Evolutionary conservation across 345 rosid species (phyloP).

Genomic region (Populus nigra): DNA sequence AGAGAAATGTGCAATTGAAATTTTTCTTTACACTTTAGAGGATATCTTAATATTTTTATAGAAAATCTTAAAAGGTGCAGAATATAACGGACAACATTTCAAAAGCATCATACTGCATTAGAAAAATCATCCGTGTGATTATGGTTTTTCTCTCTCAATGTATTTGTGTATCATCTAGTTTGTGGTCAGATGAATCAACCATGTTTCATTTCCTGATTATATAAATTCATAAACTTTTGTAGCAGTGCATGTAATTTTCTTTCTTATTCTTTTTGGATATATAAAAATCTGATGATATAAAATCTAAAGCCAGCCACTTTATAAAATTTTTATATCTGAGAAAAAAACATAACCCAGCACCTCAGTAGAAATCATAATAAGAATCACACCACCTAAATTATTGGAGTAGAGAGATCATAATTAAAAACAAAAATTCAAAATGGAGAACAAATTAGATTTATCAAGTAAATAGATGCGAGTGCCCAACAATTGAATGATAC

Average conservation of each 20-base stretch:
- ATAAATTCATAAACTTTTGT: background rate
- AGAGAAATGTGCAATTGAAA: background rate
- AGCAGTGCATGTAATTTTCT: background rate
- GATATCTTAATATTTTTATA: background rate
- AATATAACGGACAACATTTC: background rate
- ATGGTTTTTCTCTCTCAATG: background rate
- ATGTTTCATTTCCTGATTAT: background rate
- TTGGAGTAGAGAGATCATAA: background rate
- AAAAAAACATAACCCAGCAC: background rate
- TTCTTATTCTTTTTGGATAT: background rate
- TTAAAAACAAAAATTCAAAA: background rate
- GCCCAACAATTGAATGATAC: background rate
- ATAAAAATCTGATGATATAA: background rate
- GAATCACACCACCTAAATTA: background rate
- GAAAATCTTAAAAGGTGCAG: background rate
- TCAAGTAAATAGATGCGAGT: background rate
- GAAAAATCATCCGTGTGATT: background rate
- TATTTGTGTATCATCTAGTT: background rate
- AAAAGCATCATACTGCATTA: background rate
- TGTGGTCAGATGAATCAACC: background rate
- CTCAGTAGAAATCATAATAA: background rate
- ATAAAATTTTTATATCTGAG: background rate
- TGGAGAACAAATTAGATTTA: background rate
- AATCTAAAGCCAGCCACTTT: background rate
- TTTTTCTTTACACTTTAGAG: background rate